Base-by-base conservation (phyloP, 768 basidiomycete species). In the Auricularia heimuer region DNA sequence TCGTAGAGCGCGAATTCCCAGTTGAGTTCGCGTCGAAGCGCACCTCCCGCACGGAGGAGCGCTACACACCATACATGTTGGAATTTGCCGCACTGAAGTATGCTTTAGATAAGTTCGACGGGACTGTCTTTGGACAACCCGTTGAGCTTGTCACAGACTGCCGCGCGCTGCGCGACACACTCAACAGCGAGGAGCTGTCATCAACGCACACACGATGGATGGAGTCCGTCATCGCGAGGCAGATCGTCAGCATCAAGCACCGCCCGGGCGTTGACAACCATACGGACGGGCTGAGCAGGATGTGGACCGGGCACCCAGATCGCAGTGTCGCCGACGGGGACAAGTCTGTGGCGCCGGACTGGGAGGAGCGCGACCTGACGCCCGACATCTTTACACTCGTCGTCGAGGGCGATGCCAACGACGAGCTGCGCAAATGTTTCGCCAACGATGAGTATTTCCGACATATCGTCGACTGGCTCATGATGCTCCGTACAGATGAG, bases 101-200 rank as follows among this genome's bases (percentile, higher is more conserved):
- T 33, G 65, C 63, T 4, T 54, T 71, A 3, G 67, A 70, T 47
- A 65, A 71, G 60, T 71, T 71, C 61, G 75, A 69, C 36, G 75
- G 73, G 0, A 47, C 37, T 14, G 60, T 61, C 14, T 64, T 54
- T 16, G 64, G 64, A 1, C 56, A 35, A 2, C 56, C 64, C 6
- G 62, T 79, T 0, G 71, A 76, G 54, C 56, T 79, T 16, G 72
- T 75, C 62, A 79, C 75, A 0, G 77, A 79, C 67, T 78, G 77
- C 65, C 70, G 75, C 39, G 76, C 76, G 1, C 68, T 79, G 1
- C 60, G 72, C 3, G 75, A 78, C 61, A 51, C 72, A 1, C 29
- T 29, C 29, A 29, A 29, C 29, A 29, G 29, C 29, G 29, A 29
- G 29, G 29, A 29, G 29, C 29, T 75, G 11, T 73, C 65, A 39